Percentiles rank a stretch among this genome's conserved stretches.
Evolutionary conservation across 176 grass and related monocot genomes (phyloP).

Genomic region (Ananas comosus): DNA sequence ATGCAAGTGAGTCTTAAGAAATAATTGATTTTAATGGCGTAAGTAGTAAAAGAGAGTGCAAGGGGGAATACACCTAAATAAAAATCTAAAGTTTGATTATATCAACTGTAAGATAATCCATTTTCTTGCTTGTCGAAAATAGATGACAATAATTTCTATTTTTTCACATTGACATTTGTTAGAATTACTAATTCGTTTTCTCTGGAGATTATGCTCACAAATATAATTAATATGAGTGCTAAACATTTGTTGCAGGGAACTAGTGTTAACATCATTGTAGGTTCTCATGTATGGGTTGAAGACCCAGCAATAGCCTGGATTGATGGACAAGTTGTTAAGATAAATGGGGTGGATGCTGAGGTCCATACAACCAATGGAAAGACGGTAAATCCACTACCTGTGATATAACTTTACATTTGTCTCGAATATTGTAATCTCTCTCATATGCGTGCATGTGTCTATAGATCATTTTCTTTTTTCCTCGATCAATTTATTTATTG

Average conservation of each 20-base stretch:
- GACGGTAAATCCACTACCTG: conserved; percentile 33
- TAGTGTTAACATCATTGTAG: conserved; percentile 91
- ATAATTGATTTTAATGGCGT: no score
- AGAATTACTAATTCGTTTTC: no score
- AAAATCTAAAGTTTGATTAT: no score
- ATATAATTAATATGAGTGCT: background rate
- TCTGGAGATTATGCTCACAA: background rate
- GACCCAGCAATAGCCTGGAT: conserved; percentile 53
- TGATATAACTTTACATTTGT: background rate
- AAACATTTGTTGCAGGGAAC: conserved; percentile 56
- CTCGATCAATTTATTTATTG: no score
- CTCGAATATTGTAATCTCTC: background rate
- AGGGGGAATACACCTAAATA: no score
- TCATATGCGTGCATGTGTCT: background rate
- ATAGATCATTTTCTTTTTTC: no score
- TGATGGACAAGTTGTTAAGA: conserved; percentile 87
- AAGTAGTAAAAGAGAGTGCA: no score
- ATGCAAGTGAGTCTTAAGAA: no score
- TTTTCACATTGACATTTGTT: no score
- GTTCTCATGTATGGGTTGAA: conserved; percentile 92
- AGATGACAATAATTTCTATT: no score
- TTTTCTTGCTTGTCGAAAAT: no score
- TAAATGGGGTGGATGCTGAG: conserved; percentile 69
- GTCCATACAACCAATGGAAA: conserved; percentile 63
- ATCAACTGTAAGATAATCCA: no score